Base-by-base conservation (phyloP, 352 stramenopile species). In the Globisporangium carolinianum region DNA sequence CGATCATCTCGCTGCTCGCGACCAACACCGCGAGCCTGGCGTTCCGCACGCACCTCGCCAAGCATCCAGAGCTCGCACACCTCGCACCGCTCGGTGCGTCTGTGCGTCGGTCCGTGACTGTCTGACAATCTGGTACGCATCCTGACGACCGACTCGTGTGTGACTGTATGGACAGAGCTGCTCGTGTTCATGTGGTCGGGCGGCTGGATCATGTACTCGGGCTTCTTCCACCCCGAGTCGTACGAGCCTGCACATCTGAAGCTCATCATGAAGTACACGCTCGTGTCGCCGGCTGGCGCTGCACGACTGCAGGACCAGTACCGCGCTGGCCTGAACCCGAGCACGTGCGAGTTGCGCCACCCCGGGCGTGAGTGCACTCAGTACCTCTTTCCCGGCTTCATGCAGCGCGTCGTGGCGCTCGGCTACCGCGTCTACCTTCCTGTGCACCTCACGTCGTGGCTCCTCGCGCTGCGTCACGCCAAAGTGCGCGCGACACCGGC, bases 181-280 rank as follows among this genome's bases (percentile, higher is more conserved):
- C 60, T 70, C 4, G 61, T 68, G 42, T 89, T 86, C 63, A 73
- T 86, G 63, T 57, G 61, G 35, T 66, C 71, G 2, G 64, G 73
- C 7, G 79, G 72, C 3, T 89, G 76, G 78, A 85, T 86, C 63
- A 74, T 82, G 58, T 79, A 73, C 61, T 83, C 79, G 7, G 68
- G 58, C 3, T 75, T 86, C 46, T 84, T 87, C 62, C 63, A 83
- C 46, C 79, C 76, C 3, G 75, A 85, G 9, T 80, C 71, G 51
- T 88, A 83, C 60, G 66, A 80, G 24, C 66, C 64, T 4, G 73
- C 73, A 1, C 76, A 88, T 60, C 63, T 88, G 62, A 62, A 68
- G 37, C 70, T 80, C 50, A 77, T 88, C 55, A 76, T 80, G 58
- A 81, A 77, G 63, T 84, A 85, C 65, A 76, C 78, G 51, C 58